Conservation (phyloP, 257 asterid species). For the Salvia miltiorrhiza region DNA sequence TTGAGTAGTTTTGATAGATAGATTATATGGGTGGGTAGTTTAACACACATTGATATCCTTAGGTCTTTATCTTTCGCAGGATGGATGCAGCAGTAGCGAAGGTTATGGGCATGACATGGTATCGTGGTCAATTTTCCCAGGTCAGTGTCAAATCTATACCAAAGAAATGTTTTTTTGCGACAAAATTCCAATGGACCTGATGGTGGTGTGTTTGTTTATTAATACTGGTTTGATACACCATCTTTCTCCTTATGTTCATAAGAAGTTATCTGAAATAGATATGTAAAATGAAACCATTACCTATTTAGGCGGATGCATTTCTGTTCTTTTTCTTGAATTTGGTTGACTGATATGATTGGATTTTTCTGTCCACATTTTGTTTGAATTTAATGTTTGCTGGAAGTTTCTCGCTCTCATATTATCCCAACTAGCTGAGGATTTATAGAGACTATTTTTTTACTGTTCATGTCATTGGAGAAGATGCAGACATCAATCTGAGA, state of each 20-base stretch:
- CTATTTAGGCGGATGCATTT: too few relatives aligned
- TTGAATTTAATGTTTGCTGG: neutral
- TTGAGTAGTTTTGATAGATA: too few relatives aligned
- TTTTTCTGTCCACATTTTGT: neutral
- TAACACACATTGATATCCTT: too few relatives aligned
- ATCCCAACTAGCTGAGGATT: neutral
- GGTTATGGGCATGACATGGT: constrained; percentile 40
- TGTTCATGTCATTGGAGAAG: neutral
- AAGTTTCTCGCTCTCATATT: neutral
- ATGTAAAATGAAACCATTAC: too few relatives aligned
- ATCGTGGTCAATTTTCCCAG: constrained; percentile 37
- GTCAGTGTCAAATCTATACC: constrained; percentile 28
- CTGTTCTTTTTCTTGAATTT: too few relatives aligned
- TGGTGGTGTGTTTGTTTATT: constrained; percentile 14
- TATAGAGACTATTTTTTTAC: neutral
- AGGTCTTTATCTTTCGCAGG: constrained; percentile 19
- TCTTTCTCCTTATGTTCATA: neutral
- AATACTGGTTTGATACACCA: neutral
- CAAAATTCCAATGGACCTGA: constrained; percentile 21
- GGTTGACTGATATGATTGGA: neutral
- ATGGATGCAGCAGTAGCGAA: constrained; percentile 37
- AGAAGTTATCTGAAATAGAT: neutral
- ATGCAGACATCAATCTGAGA: neutral
- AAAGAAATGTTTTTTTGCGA: constrained; percentile 1
- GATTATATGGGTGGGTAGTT: too few relatives aligned